phyloP scores from a whole-genome alignment of 345 rosid species.

The Excoecaria agallocha region DNA sequence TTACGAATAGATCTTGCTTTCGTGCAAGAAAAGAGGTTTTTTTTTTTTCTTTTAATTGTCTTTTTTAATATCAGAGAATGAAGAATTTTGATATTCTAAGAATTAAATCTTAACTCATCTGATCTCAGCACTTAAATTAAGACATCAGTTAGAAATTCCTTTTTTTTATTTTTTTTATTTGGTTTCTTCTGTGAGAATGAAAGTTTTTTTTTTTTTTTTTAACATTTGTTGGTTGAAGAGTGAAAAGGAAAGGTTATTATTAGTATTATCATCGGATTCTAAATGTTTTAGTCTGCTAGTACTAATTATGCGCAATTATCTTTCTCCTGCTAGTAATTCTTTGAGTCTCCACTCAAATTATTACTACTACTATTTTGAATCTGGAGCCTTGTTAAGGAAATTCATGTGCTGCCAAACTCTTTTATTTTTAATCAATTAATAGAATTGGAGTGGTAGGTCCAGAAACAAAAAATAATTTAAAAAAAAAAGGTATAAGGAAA shows the following conservation, averaged over 20 bases:
- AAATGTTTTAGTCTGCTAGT: background rate
- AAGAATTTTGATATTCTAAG: no score
- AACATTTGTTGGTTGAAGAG: background rate
- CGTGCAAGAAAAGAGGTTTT: background rate
- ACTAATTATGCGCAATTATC: background rate
- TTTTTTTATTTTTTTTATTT: background rate
- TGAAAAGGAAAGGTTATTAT: background rate
- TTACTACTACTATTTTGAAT: background rate
- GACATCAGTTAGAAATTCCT: background rate
- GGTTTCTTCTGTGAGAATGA: background rate
- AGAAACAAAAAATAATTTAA: background rate
- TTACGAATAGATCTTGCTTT: slow-evolving; percentile 5
- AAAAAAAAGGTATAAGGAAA: no score
- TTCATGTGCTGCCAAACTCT: background rate
- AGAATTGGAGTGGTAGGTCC: background rate
- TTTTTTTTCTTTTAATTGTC: background rate
- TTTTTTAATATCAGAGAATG: background rate
- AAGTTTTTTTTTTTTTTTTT: background rate
- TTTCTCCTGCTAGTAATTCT: background rate
- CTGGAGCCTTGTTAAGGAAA: background rate
- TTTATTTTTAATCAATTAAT: no score
- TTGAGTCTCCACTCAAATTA: slow-evolving; percentile 1
- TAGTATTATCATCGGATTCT: background rate
- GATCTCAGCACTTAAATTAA: no score
- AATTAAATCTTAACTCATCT: no score